Evolutionary conservation across 169 alveolate species (phyloP).

Genomic region (Eimeria acervulina): DNA sequence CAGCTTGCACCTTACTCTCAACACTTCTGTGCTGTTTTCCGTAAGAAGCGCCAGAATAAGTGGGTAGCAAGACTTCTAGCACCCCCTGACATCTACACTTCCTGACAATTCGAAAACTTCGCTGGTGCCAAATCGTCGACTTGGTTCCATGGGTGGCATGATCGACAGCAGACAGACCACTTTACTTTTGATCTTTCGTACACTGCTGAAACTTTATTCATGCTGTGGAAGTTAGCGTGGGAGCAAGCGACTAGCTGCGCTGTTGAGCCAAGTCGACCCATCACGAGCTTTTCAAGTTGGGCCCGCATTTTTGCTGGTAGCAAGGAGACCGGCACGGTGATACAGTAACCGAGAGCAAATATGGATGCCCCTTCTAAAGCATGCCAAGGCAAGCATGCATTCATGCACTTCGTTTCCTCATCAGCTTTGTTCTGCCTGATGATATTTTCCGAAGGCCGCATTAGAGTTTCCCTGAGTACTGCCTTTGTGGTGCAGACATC

Average conservation of each 20-base stretch:
- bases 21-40: neutral
- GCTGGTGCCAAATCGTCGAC: neutral
- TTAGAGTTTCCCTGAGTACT: neutral
- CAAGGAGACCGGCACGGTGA: neutral
- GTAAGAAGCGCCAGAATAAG: neutral
- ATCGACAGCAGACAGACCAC: neutral
- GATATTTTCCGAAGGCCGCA: neutral
- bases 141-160: neutral
- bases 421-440: neutral
- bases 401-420: neutral
- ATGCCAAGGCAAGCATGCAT: constrained; percentile 20
- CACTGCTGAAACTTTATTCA: neutral
- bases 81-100: constrained; percentile 28
- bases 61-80: neutral
- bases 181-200: neutral
- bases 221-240: constrained; percentile 10
- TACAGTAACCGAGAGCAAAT: neutral
- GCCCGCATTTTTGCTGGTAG: constrained; percentile 15
- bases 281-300: neutral
- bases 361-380: constrained; percentile 25
- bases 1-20: neutral
- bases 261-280: neutral
- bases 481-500: neutral
- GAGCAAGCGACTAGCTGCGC: neutral
- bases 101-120: neutral